These are phyloP conservation scores for Neurospora hispaniola DNA, from an alignment of 495 filamentous ascomycete species.

Conservation along the genomic window DNA sequence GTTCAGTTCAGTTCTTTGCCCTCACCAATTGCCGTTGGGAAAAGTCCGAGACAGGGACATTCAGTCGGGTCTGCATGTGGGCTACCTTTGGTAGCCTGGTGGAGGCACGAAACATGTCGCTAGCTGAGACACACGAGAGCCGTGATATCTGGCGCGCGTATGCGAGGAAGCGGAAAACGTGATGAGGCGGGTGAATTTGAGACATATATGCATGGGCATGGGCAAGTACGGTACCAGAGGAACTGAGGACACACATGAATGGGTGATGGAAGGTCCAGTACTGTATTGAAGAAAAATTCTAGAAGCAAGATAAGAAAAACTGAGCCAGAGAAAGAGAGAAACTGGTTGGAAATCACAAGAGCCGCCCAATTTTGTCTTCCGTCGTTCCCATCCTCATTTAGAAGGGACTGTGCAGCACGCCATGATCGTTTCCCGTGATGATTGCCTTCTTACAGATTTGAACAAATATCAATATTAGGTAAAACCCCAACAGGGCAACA, in stretches of 20 bases:
- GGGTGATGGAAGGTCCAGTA: not conserved
- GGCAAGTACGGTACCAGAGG: not conserved
- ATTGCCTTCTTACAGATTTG: too few species aligned
- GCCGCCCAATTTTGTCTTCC: not conserved
- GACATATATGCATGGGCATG: not conserved
- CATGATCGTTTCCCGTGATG: not conserved
- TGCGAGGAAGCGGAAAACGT: not conserved
- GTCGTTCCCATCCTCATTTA: not conserved
- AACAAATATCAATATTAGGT: too few species aligned
- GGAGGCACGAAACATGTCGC: not conserved
- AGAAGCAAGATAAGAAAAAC: not conserved
- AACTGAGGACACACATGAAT: not conserved
- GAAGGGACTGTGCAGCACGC: not conserved
- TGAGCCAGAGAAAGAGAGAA: not conserved
- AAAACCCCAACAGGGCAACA: too few species aligned
- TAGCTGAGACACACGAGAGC: not conserved
- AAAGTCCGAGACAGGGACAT: not conserved
- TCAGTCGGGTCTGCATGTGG: not conserved
- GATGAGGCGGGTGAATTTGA: not conserved
- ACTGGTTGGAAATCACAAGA: not conserved
- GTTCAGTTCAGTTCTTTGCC: not conserved
- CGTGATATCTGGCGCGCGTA: not conserved
- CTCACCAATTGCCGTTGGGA: too few species aligned
- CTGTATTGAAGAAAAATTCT: not conserved
- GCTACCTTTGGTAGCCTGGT: not conserved